A percentile compares a stretch with the other conserved stretches of the same genome.
These are phyloP conservation scores for Arctium lappa DNA, from an alignment of 129 eudicot species.

Conservation along the genomic window DNA sequence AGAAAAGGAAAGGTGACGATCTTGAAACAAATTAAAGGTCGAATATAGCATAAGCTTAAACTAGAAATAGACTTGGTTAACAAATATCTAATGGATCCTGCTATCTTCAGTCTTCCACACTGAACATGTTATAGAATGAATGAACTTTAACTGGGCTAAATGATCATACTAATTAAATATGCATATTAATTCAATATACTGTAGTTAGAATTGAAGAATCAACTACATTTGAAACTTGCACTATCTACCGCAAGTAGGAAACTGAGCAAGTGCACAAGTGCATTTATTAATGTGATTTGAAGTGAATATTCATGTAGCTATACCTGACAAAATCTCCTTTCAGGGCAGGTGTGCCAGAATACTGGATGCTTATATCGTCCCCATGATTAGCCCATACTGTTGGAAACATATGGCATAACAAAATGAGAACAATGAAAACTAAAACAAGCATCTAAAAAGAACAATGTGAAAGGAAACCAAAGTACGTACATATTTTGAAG, in stretches of 20 bases:
- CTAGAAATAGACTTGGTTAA: background rate
- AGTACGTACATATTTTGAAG: slow-evolving; percentile 44
- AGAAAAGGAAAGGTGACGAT: background rate
- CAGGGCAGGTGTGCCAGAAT: slow-evolving; percentile 88
- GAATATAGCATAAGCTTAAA: background rate
- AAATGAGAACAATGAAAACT: background rate
- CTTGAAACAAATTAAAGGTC: background rate
- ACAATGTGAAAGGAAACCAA: background rate
- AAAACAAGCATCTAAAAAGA: background rate
- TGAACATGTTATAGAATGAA: background rate
- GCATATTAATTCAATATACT: background rate
- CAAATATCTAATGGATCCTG: background rate
- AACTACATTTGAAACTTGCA: too few species aligned
- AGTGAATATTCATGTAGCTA: background rate
- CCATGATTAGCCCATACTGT: slow-evolving; percentile 97
- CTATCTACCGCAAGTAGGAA: too few species aligned
- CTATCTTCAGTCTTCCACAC: background rate
- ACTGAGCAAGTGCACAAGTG: too few species aligned
- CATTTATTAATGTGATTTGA: background rate
- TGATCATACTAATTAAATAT: background rate
- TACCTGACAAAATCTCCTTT: slow-evolving; percentile 98
- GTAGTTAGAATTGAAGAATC: too few species aligned
- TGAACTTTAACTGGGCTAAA: background rate
- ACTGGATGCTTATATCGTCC: slow-evolving; percentile 91
- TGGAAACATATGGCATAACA: background rate